A percentile compares a stretch with the other conserved stretches of the same genome.
Conservation (phyloP, 2,329 filamentous ascomycete species). For the Alternaria sp. region DNA sequence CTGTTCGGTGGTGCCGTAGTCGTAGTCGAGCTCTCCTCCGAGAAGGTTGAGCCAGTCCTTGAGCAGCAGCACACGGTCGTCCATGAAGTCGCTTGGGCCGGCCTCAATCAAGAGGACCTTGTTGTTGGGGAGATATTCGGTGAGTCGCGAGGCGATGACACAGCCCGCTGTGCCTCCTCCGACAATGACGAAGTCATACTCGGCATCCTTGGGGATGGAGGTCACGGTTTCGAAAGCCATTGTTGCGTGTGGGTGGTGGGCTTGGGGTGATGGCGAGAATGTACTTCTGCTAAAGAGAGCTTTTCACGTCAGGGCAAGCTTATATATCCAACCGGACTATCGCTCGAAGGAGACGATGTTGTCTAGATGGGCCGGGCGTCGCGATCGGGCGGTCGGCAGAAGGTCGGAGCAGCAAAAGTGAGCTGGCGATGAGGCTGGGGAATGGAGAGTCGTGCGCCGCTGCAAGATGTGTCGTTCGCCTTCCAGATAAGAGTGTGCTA, state of each 20-base stretch:
- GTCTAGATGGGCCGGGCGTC: background rate
- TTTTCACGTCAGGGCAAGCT: conserved; percentile 4
- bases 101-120: conserved; percentile 84
- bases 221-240: conserved; percentile 59
- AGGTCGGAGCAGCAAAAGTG: conserved; percentile 9
- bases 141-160: conserved; percentile 79
- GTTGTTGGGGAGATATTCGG: conserved; percentile 83
- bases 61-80: conserved; percentile 83
- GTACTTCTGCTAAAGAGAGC: background rate
- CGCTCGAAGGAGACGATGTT: background rate
- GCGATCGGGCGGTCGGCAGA: conserved; percentile 14
- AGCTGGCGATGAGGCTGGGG: conserved; percentile 12
- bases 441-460: conserved; percentile 14
- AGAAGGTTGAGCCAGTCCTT: conserved; percentile 87
- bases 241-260: conserved; percentile 8
- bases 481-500: conserved; percentile 38
- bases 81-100: conserved; percentile 86
- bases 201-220: conserved; percentile 66
- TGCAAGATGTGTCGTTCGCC: conserved; percentile 35
- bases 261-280: conserved; percentile 2
- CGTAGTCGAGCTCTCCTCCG: conserved; percentile 86
- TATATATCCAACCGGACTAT: conserved; percentile 9
- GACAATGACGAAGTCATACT: conserved; percentile 83
- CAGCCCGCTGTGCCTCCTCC: conserved; percentile 87
- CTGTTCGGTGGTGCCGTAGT: conserved; percentile 88